Conservation (phyloP, 2,329 filamentous ascomycete species). For the Sporothrix euskadiensis region DNA sequence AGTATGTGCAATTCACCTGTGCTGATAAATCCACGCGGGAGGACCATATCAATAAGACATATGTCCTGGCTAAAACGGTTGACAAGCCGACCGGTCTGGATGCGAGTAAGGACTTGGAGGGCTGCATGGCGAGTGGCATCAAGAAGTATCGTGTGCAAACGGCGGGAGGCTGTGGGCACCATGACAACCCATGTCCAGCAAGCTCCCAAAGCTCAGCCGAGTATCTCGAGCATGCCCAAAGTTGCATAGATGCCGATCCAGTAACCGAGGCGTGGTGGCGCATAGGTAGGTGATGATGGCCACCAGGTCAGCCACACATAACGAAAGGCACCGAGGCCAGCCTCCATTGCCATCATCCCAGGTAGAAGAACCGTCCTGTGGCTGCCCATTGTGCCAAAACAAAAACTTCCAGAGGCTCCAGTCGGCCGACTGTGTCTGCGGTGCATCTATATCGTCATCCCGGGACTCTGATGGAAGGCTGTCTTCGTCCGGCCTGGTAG, state of each 20-base stretch:
- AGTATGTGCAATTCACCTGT: background rate
- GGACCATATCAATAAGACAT: background rate
- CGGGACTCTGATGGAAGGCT: background rate
- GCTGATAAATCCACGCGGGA: background rate
- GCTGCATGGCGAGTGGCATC: background rate
- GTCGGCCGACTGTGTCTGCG: background rate
- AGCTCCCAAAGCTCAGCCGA: background rate
- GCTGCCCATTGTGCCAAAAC: background rate
- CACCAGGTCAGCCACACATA: background rate
- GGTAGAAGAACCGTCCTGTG: background rate
- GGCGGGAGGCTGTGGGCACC: background rate
- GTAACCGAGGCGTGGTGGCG: background rate
- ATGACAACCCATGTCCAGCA: background rate
- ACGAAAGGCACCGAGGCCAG: background rate
- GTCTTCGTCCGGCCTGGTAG: background rate
- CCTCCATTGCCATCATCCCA: background rate
- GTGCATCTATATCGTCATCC: background rate
- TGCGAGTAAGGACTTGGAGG: background rate
- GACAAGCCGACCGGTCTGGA: background rate
- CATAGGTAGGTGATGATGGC: background rate
- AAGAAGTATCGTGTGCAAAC: background rate
- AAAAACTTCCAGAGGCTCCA: background rate
- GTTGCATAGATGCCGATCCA: background rate
- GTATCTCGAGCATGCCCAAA: background rate
- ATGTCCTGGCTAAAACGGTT: background rate